Base-by-base conservation (phyloP, 1,139 yeast species). In the Candida mesenterica region DNA sequence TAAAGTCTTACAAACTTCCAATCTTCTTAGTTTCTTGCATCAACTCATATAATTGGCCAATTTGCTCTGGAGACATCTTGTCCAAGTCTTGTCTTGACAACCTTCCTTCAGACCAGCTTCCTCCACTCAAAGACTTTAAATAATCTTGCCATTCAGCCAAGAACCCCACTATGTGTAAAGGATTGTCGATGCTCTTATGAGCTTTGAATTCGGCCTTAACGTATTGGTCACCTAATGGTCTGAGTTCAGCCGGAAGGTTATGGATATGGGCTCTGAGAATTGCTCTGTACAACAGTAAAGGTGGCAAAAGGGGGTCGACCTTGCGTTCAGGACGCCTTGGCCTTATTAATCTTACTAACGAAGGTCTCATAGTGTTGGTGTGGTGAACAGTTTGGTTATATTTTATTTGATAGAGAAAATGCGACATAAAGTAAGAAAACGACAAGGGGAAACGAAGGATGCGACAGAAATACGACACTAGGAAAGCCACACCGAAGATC, bases 131-230 rank as follows among this genome's bases (percentile, higher is more conserved):
- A 55, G 72, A 68, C 37, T 77, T 76, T 40, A 87, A 72, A 52
- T 92, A 92, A 49, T 87, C 90, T 55, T 92, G 98, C 98, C 98
- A 92, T 45, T 88, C 83, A 1, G 95, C 79, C 44, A 92, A 71
- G 52, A 92, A 92, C 9, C 97, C 97, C 7, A 94, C 90, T 24
- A 92, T 88, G 54, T 90, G 96, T 25, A 89, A 69, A 1, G 98
- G 97, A 57, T 92, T 89, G 48, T 89, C 96, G 10, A 82, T 74
- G 33, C 67, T 62, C 44, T 79, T 77, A 61, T 94, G 98, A n/a
- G 92, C 83, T 47, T 79, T 79, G 66, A 92, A 92, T 61, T 92
- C 98, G 18, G 82, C 77, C 54, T 82, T 86, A 38, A 92, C 96
- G 59, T 92, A 92, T 47, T 79, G 75, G 57, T 92, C 97, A 4